A percentile compares a stretch with the other conserved stretches of the same genome.
phyloP scores from a whole-genome alignment of 495 filamentous ascomycete genomes.

The Podospora pseudocomata region DNA sequence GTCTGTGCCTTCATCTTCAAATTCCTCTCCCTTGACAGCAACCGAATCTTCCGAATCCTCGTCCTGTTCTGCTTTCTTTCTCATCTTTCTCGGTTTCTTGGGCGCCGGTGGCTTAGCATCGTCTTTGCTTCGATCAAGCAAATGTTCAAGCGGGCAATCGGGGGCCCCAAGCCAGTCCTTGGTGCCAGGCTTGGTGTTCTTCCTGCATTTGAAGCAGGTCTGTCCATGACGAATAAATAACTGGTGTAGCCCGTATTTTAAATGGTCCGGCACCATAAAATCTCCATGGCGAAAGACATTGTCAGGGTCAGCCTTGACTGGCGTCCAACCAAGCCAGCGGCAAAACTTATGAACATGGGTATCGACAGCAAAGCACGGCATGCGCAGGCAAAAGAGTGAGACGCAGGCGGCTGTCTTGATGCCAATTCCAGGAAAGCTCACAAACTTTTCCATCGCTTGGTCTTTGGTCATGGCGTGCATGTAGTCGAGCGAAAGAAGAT shows the following conservation, averaged over 20 bases:
- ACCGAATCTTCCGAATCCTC: neutral
- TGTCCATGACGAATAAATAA: constrained; percentile 86
- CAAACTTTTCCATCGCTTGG: constrained; percentile 68
- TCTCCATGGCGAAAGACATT: constrained; percentile 79
- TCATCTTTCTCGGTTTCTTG: constrained; percentile 10
- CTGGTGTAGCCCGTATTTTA: constrained; percentile 88
- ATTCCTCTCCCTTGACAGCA: neutral
- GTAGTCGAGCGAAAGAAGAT: constrained; percentile 67
- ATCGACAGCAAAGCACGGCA: constrained; percentile 79
- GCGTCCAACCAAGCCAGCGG: constrained; percentile 83
- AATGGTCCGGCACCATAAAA: constrained; percentile 70
- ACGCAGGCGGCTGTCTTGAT: constrained; percentile 91
- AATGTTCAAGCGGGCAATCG: constrained; percentile 48
- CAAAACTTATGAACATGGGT: constrained; percentile 80
- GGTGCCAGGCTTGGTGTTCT: constrained; percentile 45
- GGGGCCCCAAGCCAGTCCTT: constrained; percentile 41
- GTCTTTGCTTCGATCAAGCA: constrained; percentile 36
- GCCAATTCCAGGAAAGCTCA: constrained; percentile 78
- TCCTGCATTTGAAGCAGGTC: constrained; percentile 71
- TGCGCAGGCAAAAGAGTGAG: constrained; percentile 71
- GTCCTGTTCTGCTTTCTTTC: neutral
- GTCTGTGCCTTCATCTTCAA: neutral
- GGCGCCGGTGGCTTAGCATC: constrained; percentile 5
- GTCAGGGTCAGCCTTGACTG: constrained; percentile 58
- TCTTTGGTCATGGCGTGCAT: constrained; percentile 63